Percentiles rank a stretch among this genome's conserved stretches.
These are phyloP conservation scores for Coniferiporia sulphurascens DNA, from an alignment of 1,284 basidiomycete species.

Conservation along the genomic window DNA sequence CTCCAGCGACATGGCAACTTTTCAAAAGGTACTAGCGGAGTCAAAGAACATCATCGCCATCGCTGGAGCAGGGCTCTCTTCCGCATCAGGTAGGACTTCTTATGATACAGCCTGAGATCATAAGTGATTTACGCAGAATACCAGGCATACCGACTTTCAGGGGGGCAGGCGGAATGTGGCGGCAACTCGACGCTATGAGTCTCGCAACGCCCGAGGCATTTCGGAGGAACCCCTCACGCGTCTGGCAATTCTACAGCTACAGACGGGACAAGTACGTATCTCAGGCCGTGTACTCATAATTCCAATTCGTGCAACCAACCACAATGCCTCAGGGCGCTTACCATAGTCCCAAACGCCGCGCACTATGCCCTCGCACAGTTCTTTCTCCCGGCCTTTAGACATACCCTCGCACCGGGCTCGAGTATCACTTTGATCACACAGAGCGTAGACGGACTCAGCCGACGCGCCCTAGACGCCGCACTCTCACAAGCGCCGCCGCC, in stretches of 20 bases:
- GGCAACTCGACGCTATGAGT: constrained; percentile 48
- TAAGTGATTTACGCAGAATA: not conserved
- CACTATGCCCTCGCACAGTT: constrained; percentile 48
- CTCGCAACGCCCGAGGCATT: constrained; percentile 60
- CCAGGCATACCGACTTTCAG: constrained; percentile 59
- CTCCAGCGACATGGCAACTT: constrained; percentile 28
- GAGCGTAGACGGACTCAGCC: constrained; percentile 61
- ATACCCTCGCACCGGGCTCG: constrained; percentile 36
- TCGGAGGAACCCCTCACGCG: constrained; percentile 42
- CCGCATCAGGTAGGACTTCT: constrained; percentile 42
- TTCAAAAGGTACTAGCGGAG: constrained; percentile 28
- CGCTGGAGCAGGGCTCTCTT: constrained; percentile 56
- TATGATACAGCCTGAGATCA: not conserved
- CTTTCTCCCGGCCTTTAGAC: constrained; percentile 35
- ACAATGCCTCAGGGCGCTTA: constrained; percentile 35
- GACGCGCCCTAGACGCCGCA: constrained; percentile 27
- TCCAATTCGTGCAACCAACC: not conserved
- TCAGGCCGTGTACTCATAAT: not conserved
- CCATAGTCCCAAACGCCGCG: constrained; percentile 51
- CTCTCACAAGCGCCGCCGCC: constrained; percentile 11
- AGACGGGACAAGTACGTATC: constrained; percentile 43
- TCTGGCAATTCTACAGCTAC: constrained; percentile 67
- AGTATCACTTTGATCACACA: constrained; percentile 58
- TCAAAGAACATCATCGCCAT: constrained; percentile 48
- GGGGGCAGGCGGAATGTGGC: constrained; percentile 57